Evolutionary conservation across 306 rosid genomes (phyloP).

Genomic region (Hippophae tibetana): DNA sequence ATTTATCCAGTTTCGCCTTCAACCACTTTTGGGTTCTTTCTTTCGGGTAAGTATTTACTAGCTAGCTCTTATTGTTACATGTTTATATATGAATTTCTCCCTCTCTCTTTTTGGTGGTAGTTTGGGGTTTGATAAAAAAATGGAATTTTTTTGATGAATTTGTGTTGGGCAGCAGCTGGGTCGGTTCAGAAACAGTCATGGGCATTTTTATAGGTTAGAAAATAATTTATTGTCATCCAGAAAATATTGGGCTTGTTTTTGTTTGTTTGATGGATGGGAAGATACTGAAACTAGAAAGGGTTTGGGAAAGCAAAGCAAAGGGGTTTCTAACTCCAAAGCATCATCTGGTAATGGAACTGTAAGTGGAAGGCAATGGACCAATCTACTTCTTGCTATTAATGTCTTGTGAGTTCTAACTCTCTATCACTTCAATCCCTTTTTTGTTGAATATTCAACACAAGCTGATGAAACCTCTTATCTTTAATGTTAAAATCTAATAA

Average conservation of each 20-base stretch:
- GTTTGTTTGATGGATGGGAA: conserved; percentile 48
- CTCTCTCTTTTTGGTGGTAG: not conserved
- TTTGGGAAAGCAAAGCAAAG: conserved; percentile 24
- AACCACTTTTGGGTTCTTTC: conserved; percentile 36
- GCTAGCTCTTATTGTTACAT: conserved; percentile 2
- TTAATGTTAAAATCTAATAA: conserved; percentile 12
- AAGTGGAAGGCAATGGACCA: conserved; percentile 57
- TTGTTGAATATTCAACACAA: not conserved
- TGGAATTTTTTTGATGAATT: conserved; percentile 3
- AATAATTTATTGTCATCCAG: conserved; percentile 31
- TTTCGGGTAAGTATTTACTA: conserved; percentile 31
- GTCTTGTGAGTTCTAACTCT: conserved; percentile 44
- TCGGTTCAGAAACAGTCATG: conserved; percentile 26
- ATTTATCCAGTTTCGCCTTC: conserved; percentile 28
- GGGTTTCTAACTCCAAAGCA: conserved; percentile 28
- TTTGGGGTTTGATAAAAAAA: not conserved
- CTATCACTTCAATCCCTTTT: not conserved
- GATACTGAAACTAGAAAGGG: conserved; percentile 17
- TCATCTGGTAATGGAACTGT: conserved; percentile 30
- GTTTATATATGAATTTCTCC: not conserved
- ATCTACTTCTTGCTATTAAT: conserved; percentile 69
- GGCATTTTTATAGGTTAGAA: conserved; percentile 3
- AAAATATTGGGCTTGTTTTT: conserved; percentile 35
- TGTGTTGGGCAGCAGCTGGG: conserved; percentile 35
- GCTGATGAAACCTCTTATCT: not conserved